These are phyloP conservation scores for Sporopachydermia quercuum DNA, from an alignment of 805 yeast genomes.

Conservation along the genomic window DNA sequence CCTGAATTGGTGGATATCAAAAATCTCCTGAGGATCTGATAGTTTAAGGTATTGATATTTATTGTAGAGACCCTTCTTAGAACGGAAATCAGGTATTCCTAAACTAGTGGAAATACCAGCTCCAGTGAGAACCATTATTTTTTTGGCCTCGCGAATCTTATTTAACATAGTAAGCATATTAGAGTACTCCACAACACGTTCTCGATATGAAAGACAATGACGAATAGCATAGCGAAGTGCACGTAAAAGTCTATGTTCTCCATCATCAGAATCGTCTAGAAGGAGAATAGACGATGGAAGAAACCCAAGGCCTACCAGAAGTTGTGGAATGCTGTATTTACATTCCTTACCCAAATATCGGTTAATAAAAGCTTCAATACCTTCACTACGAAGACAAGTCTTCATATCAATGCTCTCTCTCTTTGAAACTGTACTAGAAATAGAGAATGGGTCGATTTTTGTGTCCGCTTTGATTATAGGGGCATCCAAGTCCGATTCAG, in stretches of 20 bases:
- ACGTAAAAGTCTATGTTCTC: slow-evolving; percentile 3
- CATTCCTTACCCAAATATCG: slow-evolving; percentile 44
- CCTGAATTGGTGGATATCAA: slow-evolving; percentile 55
- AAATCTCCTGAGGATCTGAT: slow-evolving; percentile 83
- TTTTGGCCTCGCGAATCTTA: slow-evolving; percentile 38
- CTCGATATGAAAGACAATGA: slow-evolving; percentile 16
- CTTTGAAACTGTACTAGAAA: slow-evolving; percentile 16
- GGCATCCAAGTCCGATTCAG: slow-evolving; percentile 1
- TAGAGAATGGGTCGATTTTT: slow-evolving; percentile 16
- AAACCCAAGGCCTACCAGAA: slow-evolving; percentile 55
- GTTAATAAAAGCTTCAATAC: slow-evolving; percentile 44
- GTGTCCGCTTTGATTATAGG: neutral
- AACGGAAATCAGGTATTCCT: slow-evolving; percentile 88
- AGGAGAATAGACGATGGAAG: slow-evolving; percentile 18
- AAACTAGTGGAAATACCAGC: slow-evolving; percentile 86
- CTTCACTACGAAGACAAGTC: slow-evolving; percentile 40
- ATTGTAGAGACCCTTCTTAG: slow-evolving; percentile 74
- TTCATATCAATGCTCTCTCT: slow-evolving; percentile 32
- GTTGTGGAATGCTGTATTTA: slow-evolving; percentile 37
- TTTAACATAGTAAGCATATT: slow-evolving; percentile 44
- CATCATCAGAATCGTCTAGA: slow-evolving; percentile 12
- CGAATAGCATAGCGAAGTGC: slow-evolving; percentile 7
- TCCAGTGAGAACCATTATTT: slow-evolving; percentile 68
- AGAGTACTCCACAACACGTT: slow-evolving; percentile 23
- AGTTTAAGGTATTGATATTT: slow-evolving; percentile 53